Evolutionary conservation across 2,329 filamentous ascomycete genomes (phyloP).

Genomic region (Aquanectria penicillioides): DNA sequence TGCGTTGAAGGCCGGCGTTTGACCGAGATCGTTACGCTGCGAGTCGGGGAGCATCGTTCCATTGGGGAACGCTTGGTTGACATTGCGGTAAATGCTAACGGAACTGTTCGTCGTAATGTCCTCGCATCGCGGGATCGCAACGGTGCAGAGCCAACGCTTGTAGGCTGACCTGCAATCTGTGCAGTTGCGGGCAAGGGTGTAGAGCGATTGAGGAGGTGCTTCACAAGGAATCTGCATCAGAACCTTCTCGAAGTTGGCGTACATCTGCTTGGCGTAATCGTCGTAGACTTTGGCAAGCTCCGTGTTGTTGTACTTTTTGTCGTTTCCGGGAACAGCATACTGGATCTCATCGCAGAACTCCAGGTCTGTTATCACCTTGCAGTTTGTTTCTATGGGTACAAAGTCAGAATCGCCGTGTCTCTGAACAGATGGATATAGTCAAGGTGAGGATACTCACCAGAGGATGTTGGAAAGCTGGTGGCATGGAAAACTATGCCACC

Average conservation of each 20-base stretch:
- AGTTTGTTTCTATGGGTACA: conserved; percentile 72
- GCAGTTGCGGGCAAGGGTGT: conserved; percentile 84
- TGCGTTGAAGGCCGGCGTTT: conserved; percentile 45
- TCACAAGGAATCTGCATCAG: conserved; percentile 89
- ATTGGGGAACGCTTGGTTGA: conserved; percentile 76
- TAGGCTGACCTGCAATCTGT: conserved; percentile 81
- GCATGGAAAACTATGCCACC: conserved; percentile 79
- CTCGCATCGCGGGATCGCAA: conserved; percentile 90
- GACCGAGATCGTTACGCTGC: conserved; percentile 34
- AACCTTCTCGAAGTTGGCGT: conserved; percentile 81
- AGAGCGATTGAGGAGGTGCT: conserved; percentile 75
- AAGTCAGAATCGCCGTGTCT: conserved; percentile 9
- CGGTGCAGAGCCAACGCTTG: conserved; percentile 94
- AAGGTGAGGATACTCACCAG: too few relatives aligned
- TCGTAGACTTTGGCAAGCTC: conserved; percentile 81
- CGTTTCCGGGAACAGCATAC: conserved; percentile 89
- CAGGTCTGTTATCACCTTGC: conserved; percentile 87
- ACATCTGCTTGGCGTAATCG: conserved; percentile 73
- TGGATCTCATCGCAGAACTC: conserved; percentile 88
- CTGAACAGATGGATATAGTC: neutral
- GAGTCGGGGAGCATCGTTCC: conserved; percentile 62
- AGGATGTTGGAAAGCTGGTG: conserved; percentile 81
- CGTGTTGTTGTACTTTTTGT: conserved; percentile 67
- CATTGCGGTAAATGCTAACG: conserved; percentile 69
- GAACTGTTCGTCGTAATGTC: conserved; percentile 72